phyloP scores from a whole-genome alignment of 1,284 basidiomycete species.

The Apiotrichum sp. region DNA sequence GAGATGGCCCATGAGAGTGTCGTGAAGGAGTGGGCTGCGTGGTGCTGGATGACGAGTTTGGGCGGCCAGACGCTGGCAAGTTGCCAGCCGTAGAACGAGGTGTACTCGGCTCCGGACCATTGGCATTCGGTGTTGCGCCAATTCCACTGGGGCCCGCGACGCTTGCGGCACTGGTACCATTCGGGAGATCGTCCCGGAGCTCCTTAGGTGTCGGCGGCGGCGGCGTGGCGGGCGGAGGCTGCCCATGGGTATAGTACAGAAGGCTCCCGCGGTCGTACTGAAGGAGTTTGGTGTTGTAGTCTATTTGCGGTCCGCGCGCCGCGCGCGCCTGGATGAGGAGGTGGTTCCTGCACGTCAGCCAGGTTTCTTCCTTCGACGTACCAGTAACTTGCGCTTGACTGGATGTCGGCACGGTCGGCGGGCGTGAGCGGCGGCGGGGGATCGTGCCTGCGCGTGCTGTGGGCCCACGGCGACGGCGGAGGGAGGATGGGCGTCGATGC shows the following conservation, averaged over 20 bases:
- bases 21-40: background rate
- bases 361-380: background rate
- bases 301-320: constrained; percentile 44
- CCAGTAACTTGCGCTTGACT: constrained; percentile 15
- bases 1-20: no score
- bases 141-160: no score
- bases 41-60: background rate
- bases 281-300: constrained; percentile 42
- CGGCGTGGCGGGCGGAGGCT: constrained; percentile 8
- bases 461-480: background rate
- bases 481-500: background rate
- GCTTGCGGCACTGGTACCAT: background rate
- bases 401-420: constrained; percentile 6
- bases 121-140: no score
- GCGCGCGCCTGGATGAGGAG: constrained; percentile 42
- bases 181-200: background rate
- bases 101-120: no score
- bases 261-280: constrained; percentile 33
- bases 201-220: background rate
- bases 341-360: constrained; percentile 37
- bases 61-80: no score
- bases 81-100: no score
- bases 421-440: constrained; percentile 9
- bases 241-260: constrained; percentile 38
- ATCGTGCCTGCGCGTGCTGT: constrained; percentile 1